A percentile compares a stretch with the other conserved stretches of the same genome.
Conservation (phyloP, 1,139 yeast species). For the Blastobotrys arbuscula region DNA sequence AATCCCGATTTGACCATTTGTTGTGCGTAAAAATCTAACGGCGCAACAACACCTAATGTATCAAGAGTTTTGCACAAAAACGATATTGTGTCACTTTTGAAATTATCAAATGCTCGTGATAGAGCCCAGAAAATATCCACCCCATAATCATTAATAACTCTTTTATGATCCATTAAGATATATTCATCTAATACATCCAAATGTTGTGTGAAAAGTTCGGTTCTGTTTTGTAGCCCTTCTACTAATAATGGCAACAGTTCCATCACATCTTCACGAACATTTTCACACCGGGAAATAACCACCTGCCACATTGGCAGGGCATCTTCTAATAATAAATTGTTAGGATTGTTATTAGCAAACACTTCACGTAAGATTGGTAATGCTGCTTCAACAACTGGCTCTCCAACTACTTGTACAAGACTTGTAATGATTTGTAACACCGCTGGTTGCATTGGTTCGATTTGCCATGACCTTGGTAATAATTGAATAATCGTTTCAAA, state of each 20-base stretch:
- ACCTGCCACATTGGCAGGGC: constrained; percentile 83
- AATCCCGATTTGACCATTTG: constrained; percentile 24
- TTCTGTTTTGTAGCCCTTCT: constrained; percentile 47
- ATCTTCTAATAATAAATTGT: constrained; percentile 58
- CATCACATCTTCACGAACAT: constrained; percentile 38
- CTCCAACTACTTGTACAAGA: constrained; percentile 59
- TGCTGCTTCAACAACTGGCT: constrained; percentile 54
- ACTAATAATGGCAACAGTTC: constrained; percentile 44
- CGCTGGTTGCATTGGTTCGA: constrained; percentile 55
- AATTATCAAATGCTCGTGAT: constrained; percentile 50
- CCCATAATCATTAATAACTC: constrained; percentile 19
- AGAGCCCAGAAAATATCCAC: constrained; percentile 45
- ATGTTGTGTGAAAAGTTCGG: constrained; percentile 70
- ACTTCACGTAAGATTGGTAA: constrained; percentile 59
- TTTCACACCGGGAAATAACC: constrained; percentile 49
- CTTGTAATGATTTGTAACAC: constrained; percentile 64
- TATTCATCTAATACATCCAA: constrained; percentile 70
- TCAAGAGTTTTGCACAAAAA: constrained; percentile 21
- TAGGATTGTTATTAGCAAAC: constrained; percentile 46
- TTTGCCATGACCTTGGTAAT: constrained; percentile 74
- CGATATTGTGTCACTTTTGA: constrained; percentile 64
- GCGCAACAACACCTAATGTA: constrained; percentile 19
- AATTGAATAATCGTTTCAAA: constrained; percentile 49
- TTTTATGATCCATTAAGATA: constrained; percentile 47
- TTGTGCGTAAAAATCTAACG: constrained; percentile 25